These are phyloP conservation scores for Aphanomyces euteiches DNA, from an alignment of 352 stramenopile species.

Conservation along the genomic window DNA sequence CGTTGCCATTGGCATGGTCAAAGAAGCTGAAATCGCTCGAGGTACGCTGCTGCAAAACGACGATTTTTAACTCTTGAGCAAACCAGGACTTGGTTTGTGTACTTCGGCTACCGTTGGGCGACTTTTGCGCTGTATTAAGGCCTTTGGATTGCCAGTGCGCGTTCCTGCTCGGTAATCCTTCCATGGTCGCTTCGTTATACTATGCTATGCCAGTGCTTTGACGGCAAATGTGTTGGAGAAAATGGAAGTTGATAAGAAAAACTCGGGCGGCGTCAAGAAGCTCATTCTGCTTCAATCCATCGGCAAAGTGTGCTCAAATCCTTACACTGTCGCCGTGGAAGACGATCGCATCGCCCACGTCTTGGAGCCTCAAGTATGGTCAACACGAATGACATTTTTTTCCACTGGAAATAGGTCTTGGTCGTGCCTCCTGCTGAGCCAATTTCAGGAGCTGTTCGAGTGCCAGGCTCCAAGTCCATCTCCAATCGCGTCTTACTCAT, in stretches of 20 bases:
- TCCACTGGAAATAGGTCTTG: not conserved
- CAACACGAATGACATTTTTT: not conserved
- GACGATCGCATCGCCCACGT: constrained; percentile 74
- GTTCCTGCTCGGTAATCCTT: constrained; percentile 42
- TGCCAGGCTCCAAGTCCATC: constrained; percentile 98
- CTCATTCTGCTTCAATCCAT: constrained; percentile 74
- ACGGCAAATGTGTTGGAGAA: constrained; percentile 58
- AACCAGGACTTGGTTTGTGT: constrained; percentile 55
- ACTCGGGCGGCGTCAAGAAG: constrained; percentile 74
- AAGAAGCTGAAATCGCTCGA: constrained; percentile 92
- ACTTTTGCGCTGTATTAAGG: constrained; percentile 60
- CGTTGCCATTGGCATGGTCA: constrained; percentile 95
- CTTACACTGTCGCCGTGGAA: constrained; percentile 63
- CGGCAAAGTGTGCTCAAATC: constrained; percentile 59
- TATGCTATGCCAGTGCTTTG: not conserved
- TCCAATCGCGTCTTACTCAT: constrained; percentile 97
- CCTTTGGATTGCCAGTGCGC: constrained; percentile 64
- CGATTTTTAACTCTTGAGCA: not conserved
- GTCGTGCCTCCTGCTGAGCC: not conserved
- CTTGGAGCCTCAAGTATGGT: constrained; percentile 54
- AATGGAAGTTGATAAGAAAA: constrained; percentile 88
- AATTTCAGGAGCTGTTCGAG: constrained; percentile 52
- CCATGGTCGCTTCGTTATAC: not conserved
- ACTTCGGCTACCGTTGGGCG: constrained; percentile 64
- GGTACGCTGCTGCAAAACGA: constrained; percentile 18